phyloP scores from a whole-genome alignment of 2,329 filamentous ascomycete species.

The Calonectria pseudoreteaudii region DNA sequence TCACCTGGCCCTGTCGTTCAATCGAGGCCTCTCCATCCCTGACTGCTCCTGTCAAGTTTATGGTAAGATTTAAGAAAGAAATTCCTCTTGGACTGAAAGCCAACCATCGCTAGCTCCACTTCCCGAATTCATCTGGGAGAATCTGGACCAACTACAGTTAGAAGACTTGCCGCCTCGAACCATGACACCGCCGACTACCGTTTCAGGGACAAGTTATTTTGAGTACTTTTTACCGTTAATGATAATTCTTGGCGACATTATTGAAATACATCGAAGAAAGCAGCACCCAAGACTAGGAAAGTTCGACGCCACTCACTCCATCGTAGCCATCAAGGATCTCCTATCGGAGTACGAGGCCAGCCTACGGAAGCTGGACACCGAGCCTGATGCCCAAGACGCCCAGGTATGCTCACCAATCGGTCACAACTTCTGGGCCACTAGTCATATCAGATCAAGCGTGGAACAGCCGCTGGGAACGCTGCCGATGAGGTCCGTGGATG shows the following conservation, averaged over 20 bases:
- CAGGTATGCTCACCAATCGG: not conserved
- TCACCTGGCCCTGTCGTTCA: slow-evolving; percentile 61
- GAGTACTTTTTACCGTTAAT: slow-evolving; percentile 64
- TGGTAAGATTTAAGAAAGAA: slow-evolving; percentile 40
- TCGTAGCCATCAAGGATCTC: slow-evolving; percentile 38
- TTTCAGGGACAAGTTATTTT: slow-evolving; percentile 58
- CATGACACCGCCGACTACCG: slow-evolving; percentile 47
- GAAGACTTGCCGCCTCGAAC: slow-evolving; percentile 1
- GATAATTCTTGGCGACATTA: slow-evolving; percentile 61
- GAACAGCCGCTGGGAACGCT: not conserved
- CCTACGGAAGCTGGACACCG: not conserved
- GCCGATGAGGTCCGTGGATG: not conserved
- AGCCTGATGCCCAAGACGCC: not conserved
- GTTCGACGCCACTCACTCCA: not conserved
- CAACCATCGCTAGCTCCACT: slow-evolving; percentile 47
- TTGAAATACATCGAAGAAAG: slow-evolving; percentile 58
- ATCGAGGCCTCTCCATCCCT: slow-evolving; percentile 55
- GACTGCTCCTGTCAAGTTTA: slow-evolving; percentile 60
- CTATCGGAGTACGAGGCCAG: slow-evolving; percentile 54
- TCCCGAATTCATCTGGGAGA: slow-evolving; percentile 44
- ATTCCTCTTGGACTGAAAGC: not conserved
- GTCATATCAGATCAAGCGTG: not conserved
- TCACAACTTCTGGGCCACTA: not conserved
- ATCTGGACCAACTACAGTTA: not conserved
- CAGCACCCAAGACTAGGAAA: slow-evolving; percentile 56